phyloP scores from a whole-genome alignment of 2,329 filamentous ascomycete genomes.

The Thermothelomyces thermophilus region DNA sequence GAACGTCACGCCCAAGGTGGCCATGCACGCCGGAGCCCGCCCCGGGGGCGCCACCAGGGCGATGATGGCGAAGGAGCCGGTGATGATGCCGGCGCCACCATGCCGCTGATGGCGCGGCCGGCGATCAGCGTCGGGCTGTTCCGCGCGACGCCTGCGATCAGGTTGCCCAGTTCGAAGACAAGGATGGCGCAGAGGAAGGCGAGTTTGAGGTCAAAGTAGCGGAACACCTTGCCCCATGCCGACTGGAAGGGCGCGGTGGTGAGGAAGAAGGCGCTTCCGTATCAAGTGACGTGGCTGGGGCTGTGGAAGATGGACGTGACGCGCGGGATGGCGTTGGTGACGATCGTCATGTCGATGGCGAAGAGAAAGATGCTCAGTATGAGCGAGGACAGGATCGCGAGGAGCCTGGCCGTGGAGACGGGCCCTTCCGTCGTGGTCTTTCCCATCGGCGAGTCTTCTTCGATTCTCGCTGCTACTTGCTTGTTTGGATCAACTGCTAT shows the following conservation, averaged over 20 bases:
- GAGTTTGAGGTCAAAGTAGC: not conserved
- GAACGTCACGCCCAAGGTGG: not conserved
- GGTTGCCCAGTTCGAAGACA: conserved; percentile 6
- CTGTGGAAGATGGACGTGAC: conserved; percentile 1
- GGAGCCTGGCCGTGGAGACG: not conserved
- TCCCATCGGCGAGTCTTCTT: not conserved
- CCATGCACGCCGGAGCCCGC: not conserved
- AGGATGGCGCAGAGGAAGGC: conserved; percentile 1
- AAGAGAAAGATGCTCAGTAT: not conserved
- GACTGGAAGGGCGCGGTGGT: not conserved
- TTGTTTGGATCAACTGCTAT: not conserved
- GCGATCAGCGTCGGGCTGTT: conserved; percentile 1
- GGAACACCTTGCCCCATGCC: not conserved
- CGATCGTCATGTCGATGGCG: not conserved
- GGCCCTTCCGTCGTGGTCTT: not conserved
- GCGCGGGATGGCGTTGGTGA: not conserved
- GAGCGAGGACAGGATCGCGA: not conserved
- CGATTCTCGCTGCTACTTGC: not conserved
- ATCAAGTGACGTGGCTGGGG: not conserved
- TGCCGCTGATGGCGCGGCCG: conserved; percentile 5
- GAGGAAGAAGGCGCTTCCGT: not conserved
- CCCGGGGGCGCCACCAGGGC: not conserved
- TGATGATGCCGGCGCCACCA: conserved; percentile 6
- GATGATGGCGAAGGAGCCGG: not conserved
- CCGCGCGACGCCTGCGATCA: conserved; percentile 1